phyloP scores from a whole-genome alignment of 768 basidiomycete genomes.

The Pleurotus eryngii region DNA sequence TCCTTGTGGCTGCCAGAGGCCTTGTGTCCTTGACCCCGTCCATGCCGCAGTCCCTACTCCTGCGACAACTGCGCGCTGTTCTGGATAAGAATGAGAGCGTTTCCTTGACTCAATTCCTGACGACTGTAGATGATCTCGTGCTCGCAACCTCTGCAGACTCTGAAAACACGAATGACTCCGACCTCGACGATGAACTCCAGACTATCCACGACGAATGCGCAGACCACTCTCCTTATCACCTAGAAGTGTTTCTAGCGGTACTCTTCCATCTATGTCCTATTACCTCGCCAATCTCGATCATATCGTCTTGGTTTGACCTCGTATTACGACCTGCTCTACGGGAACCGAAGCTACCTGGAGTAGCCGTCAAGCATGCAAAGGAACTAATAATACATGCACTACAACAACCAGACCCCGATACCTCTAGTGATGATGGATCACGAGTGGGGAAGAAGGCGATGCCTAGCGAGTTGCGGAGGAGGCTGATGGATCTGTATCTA shows the following conservation, averaged over 20 bases:
- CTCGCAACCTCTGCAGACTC: slow-evolving; percentile 42
- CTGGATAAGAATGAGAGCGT: slow-evolving; percentile 54
- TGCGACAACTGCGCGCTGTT: slow-evolving; percentile 53
- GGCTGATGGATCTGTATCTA: slow-evolving; percentile 72
- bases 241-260: slow-evolving; percentile 64
- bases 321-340: slow-evolving; percentile 75
- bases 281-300: slow-evolving; percentile 61
- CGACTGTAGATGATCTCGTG: slow-evolving; percentile 54
- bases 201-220: slow-evolving; percentile 57
- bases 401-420: slow-evolving; percentile 33
- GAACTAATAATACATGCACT: slow-evolving; percentile 67
- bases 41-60: slow-evolving; percentile 36
- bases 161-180: slow-evolving; percentile 33
- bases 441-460: slow-evolving; percentile 35
- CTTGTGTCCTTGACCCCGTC: background rate
- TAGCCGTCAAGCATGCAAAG: slow-evolving; percentile 62
- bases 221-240: slow-evolving; percentile 62
- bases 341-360: slow-evolving; percentile 62
- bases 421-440: slow-evolving; percentile 37
- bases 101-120: slow-evolving; percentile 47
- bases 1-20: background rate
- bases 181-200: slow-evolving; percentile 68
- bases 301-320: slow-evolving; percentile 80
- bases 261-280: slow-evolving; percentile 61
- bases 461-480: slow-evolving; percentile 54